These are phyloP conservation scores for Colletotrichum sp. DNA, from an alignment of 2,329 filamentous ascomycete genomes.

Conservation along the genomic window DNA sequence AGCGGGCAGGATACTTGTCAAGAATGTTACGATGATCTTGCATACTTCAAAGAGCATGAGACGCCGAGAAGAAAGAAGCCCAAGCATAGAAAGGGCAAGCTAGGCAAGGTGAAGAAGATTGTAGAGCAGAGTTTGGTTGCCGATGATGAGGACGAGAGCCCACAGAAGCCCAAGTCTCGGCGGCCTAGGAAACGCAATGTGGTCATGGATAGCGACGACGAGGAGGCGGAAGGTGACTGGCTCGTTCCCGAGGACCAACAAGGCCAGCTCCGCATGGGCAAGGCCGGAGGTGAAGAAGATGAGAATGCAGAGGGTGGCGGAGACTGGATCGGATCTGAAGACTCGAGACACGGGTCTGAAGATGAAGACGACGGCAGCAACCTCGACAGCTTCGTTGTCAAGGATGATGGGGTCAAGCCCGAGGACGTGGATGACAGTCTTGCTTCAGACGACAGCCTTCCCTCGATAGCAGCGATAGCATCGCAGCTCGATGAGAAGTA, in stretches of 20 bases:
- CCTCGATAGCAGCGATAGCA: constrained; percentile 40
- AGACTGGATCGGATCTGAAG: constrained; percentile 76
- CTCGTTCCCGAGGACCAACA: constrained; percentile 74
- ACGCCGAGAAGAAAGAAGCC: constrained; percentile 44
- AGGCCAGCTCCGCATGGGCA: constrained; percentile 66
- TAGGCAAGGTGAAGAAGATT: constrained; percentile 28
- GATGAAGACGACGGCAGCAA: constrained; percentile 60
- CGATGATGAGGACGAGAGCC: constrained; percentile 1
- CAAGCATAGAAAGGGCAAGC: constrained; percentile 41
- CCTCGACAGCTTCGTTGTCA: constrained; percentile 59
- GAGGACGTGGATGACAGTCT: constrained; percentile 33
- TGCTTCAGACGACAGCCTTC: constrained; percentile 39
- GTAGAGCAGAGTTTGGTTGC: constrained; percentile 23
- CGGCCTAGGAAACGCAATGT: constrained; percentile 58
- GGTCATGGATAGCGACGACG: constrained; percentile 71
- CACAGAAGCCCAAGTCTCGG: constrained; percentile 30
- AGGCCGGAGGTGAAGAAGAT: constrained; percentile 84
- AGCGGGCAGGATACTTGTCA: constrained; percentile 62
- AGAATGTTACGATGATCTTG: constrained; percentile 78
- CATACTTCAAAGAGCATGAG: constrained; percentile 60
- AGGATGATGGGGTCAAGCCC: constrained; percentile 48
- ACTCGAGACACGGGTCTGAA: constrained; percentile 65
- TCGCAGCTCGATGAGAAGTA: constrained; percentile 34
- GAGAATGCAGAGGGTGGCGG: constrained; percentile 89
- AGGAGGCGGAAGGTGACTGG: constrained; percentile 79